These are phyloP conservation scores for Alternaria triticina DNA, from an alignment of 2,329 filamentous ascomycete genomes.

Conservation along the genomic window DNA sequence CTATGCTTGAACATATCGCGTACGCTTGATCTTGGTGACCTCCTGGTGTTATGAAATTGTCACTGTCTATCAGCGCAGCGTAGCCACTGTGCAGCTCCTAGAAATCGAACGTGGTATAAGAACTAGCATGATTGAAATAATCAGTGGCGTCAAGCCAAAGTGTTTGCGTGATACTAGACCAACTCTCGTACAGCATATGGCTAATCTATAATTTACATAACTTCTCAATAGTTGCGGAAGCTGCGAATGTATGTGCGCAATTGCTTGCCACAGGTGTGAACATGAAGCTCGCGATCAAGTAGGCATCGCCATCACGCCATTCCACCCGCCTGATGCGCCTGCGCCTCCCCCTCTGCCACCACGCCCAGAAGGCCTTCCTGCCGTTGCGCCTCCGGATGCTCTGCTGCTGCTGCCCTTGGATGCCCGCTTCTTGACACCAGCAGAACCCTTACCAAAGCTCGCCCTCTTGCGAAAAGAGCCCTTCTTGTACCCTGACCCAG, in stretches of 20 bases:
- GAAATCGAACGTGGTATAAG: background rate
- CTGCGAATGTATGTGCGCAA: background rate
- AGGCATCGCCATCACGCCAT: constrained; percentile 37
- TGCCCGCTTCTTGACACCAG: constrained; percentile 28
- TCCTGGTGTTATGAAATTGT: background rate
- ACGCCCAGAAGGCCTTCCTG: constrained; percentile 15
- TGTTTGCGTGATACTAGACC: background rate
- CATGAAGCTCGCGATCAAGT: constrained; percentile 19
- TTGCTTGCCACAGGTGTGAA: background rate
- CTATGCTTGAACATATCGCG: no score
- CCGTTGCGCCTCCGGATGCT: constrained; percentile 12
- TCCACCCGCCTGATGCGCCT: constrained; percentile 15
- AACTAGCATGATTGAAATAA: background rate
- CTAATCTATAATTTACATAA: background rate
- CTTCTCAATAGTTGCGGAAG: background rate
- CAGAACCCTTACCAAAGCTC: constrained; percentile 20
- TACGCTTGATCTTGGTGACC: background rate
- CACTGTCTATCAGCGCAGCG: background rate
- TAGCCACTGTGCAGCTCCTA: background rate
- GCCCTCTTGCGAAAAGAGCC: constrained; percentile 18
- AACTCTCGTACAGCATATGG: background rate
- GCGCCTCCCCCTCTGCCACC: constrained; percentile 15
- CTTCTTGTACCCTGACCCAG: constrained; percentile 23
- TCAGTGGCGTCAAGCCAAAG: background rate
- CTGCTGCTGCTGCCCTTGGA: constrained; percentile 19